phyloP scores from a whole-genome alignment of 345 rosid species.

The Populus davidiana region DNA sequence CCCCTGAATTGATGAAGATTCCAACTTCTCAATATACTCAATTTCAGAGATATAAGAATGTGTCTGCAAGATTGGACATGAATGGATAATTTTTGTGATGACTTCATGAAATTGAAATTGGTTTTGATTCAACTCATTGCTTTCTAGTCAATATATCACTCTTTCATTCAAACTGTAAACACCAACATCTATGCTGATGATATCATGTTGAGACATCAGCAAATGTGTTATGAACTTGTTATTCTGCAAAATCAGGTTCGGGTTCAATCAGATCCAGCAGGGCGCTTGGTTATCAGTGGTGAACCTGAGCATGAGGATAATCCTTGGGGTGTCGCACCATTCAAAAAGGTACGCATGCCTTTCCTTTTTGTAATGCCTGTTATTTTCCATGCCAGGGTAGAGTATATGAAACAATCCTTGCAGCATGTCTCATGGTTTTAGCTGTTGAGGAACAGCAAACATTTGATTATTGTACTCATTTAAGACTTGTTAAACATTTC shows the following conservation, averaged over 20 bases:
- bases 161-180: too few relatives aligned
- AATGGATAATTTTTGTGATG: neutral
- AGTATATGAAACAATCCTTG: neutral
- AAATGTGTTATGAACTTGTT: neutral
- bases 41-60: neutral
- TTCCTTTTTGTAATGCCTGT: neutral
- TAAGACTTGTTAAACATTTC: neutral
- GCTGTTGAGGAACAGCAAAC: neutral
- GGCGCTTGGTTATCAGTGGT: constrained; percentile 63
- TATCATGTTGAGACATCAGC: neutral
- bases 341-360: constrained; percentile 47
- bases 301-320: constrained; percentile 62
- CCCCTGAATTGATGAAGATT: neutral
- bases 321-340: constrained; percentile 76
- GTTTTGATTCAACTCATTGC: neutral
- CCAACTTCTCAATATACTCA: neutral
- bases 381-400: neutral
- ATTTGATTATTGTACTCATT: neutral
- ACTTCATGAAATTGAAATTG: neutral
- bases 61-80: neutral
- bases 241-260: constrained; percentile 48
- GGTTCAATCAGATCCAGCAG: constrained; percentile 77
- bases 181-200: neutral
- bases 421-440: neutral
- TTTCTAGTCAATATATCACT: neutral